Evolutionary conservation across 208 protist genomes (phyloP).

Genomic region (Leishmania major): DNA sequence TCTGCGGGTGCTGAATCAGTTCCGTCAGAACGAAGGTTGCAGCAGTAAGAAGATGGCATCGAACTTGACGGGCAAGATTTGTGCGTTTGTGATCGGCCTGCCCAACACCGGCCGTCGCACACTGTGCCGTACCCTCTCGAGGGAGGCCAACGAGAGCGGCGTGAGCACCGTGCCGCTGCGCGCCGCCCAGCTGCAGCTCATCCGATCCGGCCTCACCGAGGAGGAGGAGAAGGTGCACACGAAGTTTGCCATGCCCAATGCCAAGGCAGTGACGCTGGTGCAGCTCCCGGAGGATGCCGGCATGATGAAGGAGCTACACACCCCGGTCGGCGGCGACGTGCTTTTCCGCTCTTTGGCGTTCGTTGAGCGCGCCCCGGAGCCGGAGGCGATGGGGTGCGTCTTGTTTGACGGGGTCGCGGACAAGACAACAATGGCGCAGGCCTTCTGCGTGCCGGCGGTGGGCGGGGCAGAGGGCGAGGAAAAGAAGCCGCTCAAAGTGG

Average conservation of each 20-base stretch:
- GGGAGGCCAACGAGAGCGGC: constrained; percentile 45
- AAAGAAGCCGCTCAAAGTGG: constrained; percentile 47
- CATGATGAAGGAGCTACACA: constrained; percentile 58
- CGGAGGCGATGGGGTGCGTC: constrained; percentile 71
- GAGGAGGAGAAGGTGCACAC: constrained; percentile 42
- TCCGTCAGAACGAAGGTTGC: constrained; percentile 58
- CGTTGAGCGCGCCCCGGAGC: constrained; percentile 68
- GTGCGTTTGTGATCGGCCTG: constrained; percentile 78
- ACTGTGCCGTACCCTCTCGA: constrained; percentile 63
- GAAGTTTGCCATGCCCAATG: constrained; percentile 82
- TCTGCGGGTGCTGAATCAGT: constrained; percentile 70
- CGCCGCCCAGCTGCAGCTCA: constrained; percentile 78
- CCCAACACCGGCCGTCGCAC: constrained; percentile 78
- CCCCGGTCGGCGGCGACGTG: constrained; percentile 58
- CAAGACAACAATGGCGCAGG: constrained; percentile 67
- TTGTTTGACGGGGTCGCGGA: constrained; percentile 70
- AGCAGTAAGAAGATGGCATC: constrained; percentile 50
- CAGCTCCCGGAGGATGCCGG: constrained; percentile 71
- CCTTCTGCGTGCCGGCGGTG: constrained; percentile 71
- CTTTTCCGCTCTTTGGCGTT: constrained; percentile 73
- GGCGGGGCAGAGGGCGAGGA: constrained; percentile 16
- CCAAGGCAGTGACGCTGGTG: constrained; percentile 79
- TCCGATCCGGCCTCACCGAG: constrained; percentile 35
- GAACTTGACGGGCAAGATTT: constrained; percentile 82
- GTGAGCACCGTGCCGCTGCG: constrained; percentile 76